Percentiles rank a stretch among this genome's conserved stretches.
phyloP scores from a whole-genome alignment of 441 rosid species.

The Eutrema salsugineum region DNA sequence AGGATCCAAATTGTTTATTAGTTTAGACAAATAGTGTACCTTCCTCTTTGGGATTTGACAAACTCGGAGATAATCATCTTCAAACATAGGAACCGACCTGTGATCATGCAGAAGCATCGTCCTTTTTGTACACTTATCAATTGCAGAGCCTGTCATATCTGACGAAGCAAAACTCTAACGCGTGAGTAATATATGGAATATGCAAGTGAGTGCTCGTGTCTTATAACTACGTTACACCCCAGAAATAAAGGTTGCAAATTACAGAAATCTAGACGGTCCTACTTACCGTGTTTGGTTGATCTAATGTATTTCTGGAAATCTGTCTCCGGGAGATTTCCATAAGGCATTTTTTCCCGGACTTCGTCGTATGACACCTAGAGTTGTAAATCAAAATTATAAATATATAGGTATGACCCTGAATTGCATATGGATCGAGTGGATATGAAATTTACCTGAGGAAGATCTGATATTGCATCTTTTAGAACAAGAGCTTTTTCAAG shows the following conservation, averaged over 20 bases:
- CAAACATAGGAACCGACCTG: constrained; percentile 49
- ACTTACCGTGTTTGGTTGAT: constrained; percentile 51
- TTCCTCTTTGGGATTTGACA: constrained; percentile 81
- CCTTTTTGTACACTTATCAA: constrained; percentile 25
- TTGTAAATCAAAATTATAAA: constrained; percentile 1
- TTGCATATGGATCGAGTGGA: constrained; percentile 16
- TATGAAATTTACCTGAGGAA: constrained; percentile 58
- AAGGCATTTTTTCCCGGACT: constrained; percentile 49
- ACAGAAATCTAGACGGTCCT: background rate
- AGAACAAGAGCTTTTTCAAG: constrained; percentile 75
- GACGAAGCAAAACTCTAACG: constrained; percentile 17
- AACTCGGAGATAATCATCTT: constrained; percentile 65
- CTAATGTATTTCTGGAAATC: constrained; percentile 80
- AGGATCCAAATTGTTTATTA: background rate
- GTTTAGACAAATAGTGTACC: constrained; percentile 37
- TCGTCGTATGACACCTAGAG: constrained; percentile 46
- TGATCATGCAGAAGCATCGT: constrained; percentile 59
- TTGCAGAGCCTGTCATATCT: constrained; percentile 61
- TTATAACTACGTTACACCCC: background rate
- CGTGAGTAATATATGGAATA: constrained; percentile 12
- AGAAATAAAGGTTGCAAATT: background rate
- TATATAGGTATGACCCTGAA: constrained; percentile 1
- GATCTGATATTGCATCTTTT: constrained; percentile 88
- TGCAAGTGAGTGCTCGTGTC: background rate
- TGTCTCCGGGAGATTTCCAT: constrained; percentile 63